Base-by-base conservation (phyloP, 2,329 filamentous ascomycete genomes). In the Lanzia echinophila region DNA sequence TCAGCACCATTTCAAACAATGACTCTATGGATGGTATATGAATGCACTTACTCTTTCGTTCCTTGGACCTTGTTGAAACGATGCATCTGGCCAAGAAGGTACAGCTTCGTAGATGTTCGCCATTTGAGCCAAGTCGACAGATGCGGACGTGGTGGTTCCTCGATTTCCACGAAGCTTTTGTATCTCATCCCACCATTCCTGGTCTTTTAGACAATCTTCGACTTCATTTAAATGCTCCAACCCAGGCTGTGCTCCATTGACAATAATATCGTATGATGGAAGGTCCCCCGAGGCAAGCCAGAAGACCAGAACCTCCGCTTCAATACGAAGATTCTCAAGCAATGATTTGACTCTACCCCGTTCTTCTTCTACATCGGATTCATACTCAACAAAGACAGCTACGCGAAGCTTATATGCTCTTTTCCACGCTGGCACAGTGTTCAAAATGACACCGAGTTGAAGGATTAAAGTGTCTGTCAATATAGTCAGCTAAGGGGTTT, bases 301-400 rank as follows among this genome's bases (percentile, higher is more conserved):
- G 64, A 91, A 90, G 1, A 95, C 90, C 13, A 86, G 70, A 0
- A 95, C 81, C 58, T 89, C 77, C 3, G 89, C 90, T 57, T 90
- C 81, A 46, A 95, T 95, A 15, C 90, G 78, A 8, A 95, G 70
- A 66, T 92, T 95, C 20, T 88, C 86, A 1, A 95, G 75, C 2
- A 95, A 74, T 1, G 85, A 81, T 56, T 81, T 81, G 15, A 95
- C 85, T 54, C 89, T 76, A 1, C 78, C 79, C 34, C 81, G 75
- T 68, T 95, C 90, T 68, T 95, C 87, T 38, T 86, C 81, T 0
- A 95, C 84, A 61, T 95, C 90, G 24, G 77, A 82, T 66, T 94
- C 88, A 61, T 95, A 95, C 65, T 95, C 90, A 19, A 95, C 90
- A 67, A 95, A 95, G 0, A 95, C 89, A 51, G 87, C 81, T 3